phyloP scores from a whole-genome alignment of 179 eudicot species.

The Vitellaria paradoxa region DNA sequence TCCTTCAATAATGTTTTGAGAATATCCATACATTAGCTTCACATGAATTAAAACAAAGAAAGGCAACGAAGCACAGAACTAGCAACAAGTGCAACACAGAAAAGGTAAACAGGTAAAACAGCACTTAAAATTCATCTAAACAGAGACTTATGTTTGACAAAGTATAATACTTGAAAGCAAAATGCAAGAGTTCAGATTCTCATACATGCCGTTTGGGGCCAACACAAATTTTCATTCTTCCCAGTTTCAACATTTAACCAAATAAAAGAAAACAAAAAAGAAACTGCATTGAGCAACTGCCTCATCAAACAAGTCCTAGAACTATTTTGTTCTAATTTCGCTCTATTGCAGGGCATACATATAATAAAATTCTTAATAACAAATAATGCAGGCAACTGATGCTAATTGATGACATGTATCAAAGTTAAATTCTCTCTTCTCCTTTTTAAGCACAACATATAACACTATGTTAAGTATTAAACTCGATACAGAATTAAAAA shows the following conservation, averaged over 20 bases:
- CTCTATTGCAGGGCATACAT: neutral
- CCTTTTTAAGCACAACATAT: neutral
- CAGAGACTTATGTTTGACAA: neutral
- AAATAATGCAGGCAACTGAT: neutral
- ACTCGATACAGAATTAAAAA: neutral
- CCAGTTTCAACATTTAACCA: neutral
- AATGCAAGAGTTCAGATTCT: neutral
- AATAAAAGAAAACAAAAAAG: neutral
- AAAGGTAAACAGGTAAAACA: neutral
- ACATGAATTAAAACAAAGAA: neutral
- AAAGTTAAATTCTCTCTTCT: neutral
- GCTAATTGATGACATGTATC: neutral
- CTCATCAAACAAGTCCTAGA: neutral
- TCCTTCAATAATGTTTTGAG: constrained; percentile 14
- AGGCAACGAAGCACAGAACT: neutral
- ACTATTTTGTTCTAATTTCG: neutral
- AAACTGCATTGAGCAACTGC: neutral
- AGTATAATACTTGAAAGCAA: constrained; percentile 1
- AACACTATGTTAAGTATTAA: neutral
- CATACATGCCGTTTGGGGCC: neutral
- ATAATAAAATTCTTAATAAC: neutral
- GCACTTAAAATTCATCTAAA: constrained; percentile 1
- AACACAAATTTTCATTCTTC: neutral
- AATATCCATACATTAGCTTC: neutral
- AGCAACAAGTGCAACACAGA: neutral